Base-by-base conservation (phyloP, 176 grass and related monocot genomes). In the Chrysopogon serrulatus region DNA sequence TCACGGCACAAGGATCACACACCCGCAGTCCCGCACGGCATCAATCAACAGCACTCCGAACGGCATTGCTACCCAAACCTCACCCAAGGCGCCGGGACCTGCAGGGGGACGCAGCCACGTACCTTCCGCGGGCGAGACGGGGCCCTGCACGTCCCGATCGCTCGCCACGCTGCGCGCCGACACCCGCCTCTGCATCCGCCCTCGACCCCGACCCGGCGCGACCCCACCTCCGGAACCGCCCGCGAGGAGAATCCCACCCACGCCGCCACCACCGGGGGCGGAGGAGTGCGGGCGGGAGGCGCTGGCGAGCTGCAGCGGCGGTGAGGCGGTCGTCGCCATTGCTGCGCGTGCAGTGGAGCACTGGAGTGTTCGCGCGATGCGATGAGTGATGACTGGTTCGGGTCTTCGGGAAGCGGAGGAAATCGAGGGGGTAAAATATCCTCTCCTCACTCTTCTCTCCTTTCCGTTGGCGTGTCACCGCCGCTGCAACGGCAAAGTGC, bases 151-250 rank as follows among this genome's bases (percentile, higher is more conserved):
- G 66, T 76, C 92, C 56, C 76, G 84, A 90, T 94, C 92, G 82
- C 90, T 94, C 71, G 90, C 90, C 77, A 94, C 86, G 57, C 87
- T 85, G 71, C 89, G 82, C 66, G 82, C 81, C 51, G 74, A 77
- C 41, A 87, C 16, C 26, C 77, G 41, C 31, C 71, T 69, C 30
- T 47, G 69, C 44, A 39, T 10, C 47, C 60, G 73, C 36, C 56
- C 32, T 67, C 62, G 78, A 9, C 19, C 62, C 31, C n/a, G 31
- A 68, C 45, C 24, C 65, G 48, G 24, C 37, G 28, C 73, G 18
- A 14, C 60, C 74, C 53, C 35, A 42, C 33, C 31, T 33, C 73
- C 65, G 39, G 78, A 47, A 23, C 72, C 82, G n/a, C 72, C 85
- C 18, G 60, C 73, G 64, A 44, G 74, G 27, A 48, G 35, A 16